phyloP scores from a whole-genome alignment of 805 yeast species.

The Saccharomyces eubayanus region DNA sequence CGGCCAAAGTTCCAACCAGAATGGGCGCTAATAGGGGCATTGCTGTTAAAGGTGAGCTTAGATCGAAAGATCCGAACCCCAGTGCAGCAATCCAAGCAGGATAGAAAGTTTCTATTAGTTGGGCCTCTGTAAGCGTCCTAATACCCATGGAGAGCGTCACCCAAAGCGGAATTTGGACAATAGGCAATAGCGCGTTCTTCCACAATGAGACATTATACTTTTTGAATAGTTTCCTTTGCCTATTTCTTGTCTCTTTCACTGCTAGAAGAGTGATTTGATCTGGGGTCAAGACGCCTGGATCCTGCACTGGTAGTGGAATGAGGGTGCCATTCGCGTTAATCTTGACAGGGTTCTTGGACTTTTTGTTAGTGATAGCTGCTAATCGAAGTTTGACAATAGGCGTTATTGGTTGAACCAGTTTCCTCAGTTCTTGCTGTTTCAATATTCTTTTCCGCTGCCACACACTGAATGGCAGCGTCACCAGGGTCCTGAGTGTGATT shows the following conservation, averaged over 20 bases:
- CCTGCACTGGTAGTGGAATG: neutral
- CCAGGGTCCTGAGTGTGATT: slow-evolving; percentile 48
- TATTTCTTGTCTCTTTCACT: slow-evolving; percentile 65
- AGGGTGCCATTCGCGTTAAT: neutral
- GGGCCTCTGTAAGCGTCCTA: slow-evolving; percentile 60
- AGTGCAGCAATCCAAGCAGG: slow-evolving; percentile 10
- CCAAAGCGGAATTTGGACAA: slow-evolving; percentile 84
- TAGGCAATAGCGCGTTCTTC: slow-evolving; percentile 70
- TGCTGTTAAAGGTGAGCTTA: slow-evolving; percentile 55
- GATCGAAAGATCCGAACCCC: slow-evolving; percentile 43
- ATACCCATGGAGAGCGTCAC: slow-evolving; percentile 66
- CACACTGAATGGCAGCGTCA: slow-evolving; percentile 75
- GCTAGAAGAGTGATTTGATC: slow-evolving; percentile 73
- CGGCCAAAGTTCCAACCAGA: slow-evolving; percentile 56
- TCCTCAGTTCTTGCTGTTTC: slow-evolving; percentile 63
- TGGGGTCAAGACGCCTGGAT: slow-evolving; percentile 40
- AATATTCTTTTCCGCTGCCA: slow-evolving; percentile 59
- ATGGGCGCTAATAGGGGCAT: slow-evolving; percentile 68
- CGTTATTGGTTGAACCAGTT: slow-evolving; percentile 62
- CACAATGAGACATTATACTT: slow-evolving; percentile 64
- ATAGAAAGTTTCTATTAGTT: slow-evolving; percentile 25
- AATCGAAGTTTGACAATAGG: slow-evolving; percentile 59
- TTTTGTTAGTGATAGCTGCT: slow-evolving; percentile 28
- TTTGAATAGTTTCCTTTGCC: slow-evolving; percentile 65
- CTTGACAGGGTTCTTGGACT: neutral